These are phyloP conservation scores for Cyathus striatus DNA, from an alignment of 768 basidiomycete species.

Conservation along the genomic window DNA sequence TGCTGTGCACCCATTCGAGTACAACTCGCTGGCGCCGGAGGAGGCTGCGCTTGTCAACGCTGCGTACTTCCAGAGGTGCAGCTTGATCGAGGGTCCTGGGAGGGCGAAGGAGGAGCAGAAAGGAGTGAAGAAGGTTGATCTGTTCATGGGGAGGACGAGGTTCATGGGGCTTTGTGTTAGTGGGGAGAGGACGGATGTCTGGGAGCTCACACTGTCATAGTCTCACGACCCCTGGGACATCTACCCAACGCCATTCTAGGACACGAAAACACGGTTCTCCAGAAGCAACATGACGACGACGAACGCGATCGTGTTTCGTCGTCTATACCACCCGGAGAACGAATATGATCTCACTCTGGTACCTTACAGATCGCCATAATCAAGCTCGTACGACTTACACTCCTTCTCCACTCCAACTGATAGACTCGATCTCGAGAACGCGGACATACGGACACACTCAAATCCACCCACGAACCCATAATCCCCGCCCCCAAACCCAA, in stretches of 20 bases:
- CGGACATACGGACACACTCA: too few species aligned
- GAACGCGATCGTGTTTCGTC: too few species aligned
- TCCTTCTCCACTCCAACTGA: too few species aligned
- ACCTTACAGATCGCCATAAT: too few species aligned
- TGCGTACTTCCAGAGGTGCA: slow-evolving; percentile 42
- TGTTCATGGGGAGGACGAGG: slow-evolving; percentile 37
- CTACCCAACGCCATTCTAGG: neutral
- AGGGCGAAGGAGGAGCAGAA: slow-evolving; percentile 34
- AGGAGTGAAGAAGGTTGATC: slow-evolving; percentile 54
- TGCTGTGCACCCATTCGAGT: slow-evolving; percentile 39
- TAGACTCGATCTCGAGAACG: too few species aligned
- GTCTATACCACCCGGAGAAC: too few species aligned
- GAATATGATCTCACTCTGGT: too few species aligned
- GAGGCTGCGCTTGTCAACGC: slow-evolving; percentile 29
- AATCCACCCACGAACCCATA: too few species aligned
- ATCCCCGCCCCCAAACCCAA: too few species aligned
- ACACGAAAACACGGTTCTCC: too few species aligned
- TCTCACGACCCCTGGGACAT: neutral
- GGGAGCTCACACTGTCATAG: slow-evolving; percentile 36
- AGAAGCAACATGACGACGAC: too few species aligned
- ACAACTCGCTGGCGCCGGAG: slow-evolving; percentile 26
- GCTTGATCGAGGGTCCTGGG: slow-evolving; percentile 21
- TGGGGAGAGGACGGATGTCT: slow-evolving; percentile 31
- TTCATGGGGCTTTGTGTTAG: slow-evolving; percentile 49
- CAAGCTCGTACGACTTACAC: too few species aligned